These are phyloP conservation scores for Neofusicoccum laricinum DNA, from an alignment of 2,329 filamentous ascomycete genomes.

Conservation along the genomic window DNA sequence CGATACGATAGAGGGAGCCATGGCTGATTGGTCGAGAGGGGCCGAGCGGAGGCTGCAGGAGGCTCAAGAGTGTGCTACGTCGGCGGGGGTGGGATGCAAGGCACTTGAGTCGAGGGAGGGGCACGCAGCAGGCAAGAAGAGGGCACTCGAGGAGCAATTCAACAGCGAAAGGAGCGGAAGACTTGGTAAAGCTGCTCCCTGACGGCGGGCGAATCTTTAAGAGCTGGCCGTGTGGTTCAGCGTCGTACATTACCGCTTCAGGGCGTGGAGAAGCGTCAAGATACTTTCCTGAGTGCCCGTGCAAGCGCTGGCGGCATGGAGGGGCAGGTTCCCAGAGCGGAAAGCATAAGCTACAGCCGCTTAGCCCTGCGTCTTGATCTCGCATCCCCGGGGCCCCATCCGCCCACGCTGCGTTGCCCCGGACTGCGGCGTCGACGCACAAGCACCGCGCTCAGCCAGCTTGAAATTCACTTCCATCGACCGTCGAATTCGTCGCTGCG, in stretches of 20 bases:
- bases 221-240: background rate
- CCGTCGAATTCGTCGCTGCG: background rate
- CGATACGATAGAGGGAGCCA: constrained; percentile 8
- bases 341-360: background rate
- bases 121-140: background rate
- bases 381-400: background rate
- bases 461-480: background rate
- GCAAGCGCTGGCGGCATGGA: background rate
- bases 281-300: background rate
- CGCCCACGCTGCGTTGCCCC: background rate
- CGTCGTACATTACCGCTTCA: constrained; percentile 11
- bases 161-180: background rate
- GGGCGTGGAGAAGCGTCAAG: background rate
- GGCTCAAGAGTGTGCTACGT: background rate
- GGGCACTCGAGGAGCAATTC: background rate
- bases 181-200: background rate
- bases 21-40: background rate
- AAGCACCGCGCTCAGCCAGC: background rate
- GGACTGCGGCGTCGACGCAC: background rate
- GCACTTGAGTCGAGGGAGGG: background rate
- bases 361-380: background rate
- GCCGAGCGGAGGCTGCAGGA: background rate
- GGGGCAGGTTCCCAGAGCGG: constrained; percentile 2
- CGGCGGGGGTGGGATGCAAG: background rate
- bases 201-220: background rate